A percentile compares a stretch with the other conserved stretches of the same genome.
Conservation (phyloP, 2,329 filamentous ascomycete species). For the Cryphonectria parasitica region DNA sequence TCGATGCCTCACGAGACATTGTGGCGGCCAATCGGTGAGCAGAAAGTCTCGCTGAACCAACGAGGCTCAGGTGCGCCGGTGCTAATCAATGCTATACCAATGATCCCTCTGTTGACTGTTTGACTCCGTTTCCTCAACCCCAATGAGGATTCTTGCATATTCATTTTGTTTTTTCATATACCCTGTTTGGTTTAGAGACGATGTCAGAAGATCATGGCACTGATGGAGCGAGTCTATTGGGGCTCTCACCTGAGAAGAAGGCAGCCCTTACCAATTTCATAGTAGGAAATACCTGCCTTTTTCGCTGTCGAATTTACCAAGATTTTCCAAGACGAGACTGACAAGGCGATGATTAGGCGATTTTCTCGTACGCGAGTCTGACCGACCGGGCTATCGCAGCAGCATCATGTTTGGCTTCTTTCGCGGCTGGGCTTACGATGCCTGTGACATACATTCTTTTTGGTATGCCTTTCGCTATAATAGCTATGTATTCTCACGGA, state of each 20-base stretch:
- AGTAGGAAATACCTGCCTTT: background rate
- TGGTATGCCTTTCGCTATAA: constrained; percentile 45
- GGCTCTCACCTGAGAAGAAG: background rate
- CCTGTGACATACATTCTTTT: constrained; percentile 65
- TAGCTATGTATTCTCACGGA: constrained; percentile 24
- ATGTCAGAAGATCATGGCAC: background rate
- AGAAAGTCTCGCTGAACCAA: background rate
- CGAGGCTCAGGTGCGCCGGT: background rate
- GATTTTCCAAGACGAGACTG: constrained; percentile 15
- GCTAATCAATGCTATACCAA: background rate
- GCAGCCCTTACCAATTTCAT: background rate
- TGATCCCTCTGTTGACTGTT: background rate
- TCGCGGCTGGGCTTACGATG: constrained; percentile 58
- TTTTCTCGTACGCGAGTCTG: constrained; percentile 58
- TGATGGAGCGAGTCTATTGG: background rate
- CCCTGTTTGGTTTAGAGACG: background rate
- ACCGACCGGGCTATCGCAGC: constrained; percentile 54
- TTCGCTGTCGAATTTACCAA: too few relatives aligned
- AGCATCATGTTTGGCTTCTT: constrained; percentile 53
- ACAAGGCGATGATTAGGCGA: constrained; percentile 34
- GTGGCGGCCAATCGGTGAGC: background rate
- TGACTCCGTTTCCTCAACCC: too few relatives aligned
- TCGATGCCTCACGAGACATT: background rate
- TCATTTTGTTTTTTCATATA: background rate
- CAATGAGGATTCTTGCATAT: background rate